Base-by-base conservation (phyloP, 495 filamentous ascomycete genomes). In the Trichoderma orchidacearum region DNA sequence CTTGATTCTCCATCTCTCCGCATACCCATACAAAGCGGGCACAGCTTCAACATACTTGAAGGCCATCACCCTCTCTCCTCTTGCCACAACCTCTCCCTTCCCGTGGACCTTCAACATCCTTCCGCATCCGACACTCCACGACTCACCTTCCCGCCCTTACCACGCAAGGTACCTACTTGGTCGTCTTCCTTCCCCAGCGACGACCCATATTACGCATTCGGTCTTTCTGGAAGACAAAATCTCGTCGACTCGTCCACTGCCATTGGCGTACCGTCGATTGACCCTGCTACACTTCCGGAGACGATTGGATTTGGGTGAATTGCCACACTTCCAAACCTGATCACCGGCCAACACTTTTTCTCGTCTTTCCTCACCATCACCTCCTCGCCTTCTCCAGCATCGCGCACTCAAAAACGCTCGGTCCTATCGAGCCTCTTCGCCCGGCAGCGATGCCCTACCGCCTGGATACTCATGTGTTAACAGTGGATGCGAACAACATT, bases 401-500 rank as follows among this genome's bases (percentile, higher is more conserved):
- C 63, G 69, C 68, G 67, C 69, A 65, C 57, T 35, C 50, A 18
- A n/a, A n/a, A n/a, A 6, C 18, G 41, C 41, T 48, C 41, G 41
- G 27, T 9, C 7, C 21, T 13, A 8, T 48, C 41, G 41, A 48
- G 41, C 41, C 18, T 25, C 41, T 48, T 28, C 9, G 13, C 53
- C n/a, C 35, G 36, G 23, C 32, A 63, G 66, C 32, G 30, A 72
- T 72, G 69, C 69, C 68, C 18, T 45, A 62, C 53, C 62, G 60
- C 51, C 62, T 72, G 59, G 65, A 68, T 34, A 59, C 68, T 5
- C 69, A 67, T 36, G 84, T 93, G 69, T 75, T 93, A 63, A 86
- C 87, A 57, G 86, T 93, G 70, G 85, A 93, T 68, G 84, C 87
- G 41, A 86, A 81, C 65, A 84, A 89, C 62, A 90, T 96, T 63